These are phyloP conservation scores for Solanum bukasovii DNA, from an alignment of 257 asterid species.

Conservation along the genomic window DNA sequence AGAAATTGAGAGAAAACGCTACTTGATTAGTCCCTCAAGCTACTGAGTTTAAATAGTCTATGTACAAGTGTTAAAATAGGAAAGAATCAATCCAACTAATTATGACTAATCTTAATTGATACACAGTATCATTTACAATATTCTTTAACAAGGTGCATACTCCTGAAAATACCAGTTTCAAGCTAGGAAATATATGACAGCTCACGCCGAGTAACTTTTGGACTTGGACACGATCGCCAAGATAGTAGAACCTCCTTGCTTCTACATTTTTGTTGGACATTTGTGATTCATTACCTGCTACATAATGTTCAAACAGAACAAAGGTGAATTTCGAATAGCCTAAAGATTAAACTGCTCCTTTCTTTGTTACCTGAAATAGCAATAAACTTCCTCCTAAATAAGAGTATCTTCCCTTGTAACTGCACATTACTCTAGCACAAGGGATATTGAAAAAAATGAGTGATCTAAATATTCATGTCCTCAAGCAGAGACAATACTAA, in stretches of 20 bases:
- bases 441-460: not conserved
- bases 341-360: not conserved
- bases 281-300: not conserved
- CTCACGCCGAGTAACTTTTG: not conserved
- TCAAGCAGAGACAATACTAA: not conserved
- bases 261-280: not conserved
- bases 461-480: not conserved
- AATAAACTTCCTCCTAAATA: not conserved
- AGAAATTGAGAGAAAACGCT: not conserved
- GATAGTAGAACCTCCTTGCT: not conserved
- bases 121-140: not conserved
- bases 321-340: not conserved
- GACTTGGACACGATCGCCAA: not conserved
- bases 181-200: not conserved
- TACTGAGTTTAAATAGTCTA: not conserved
- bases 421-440: not conserved
- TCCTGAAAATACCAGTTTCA: not conserved
- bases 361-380: not conserved
- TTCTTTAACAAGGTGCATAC: not conserved
- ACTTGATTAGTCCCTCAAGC: not conserved
- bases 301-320: not conserved
- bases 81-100: not conserved
- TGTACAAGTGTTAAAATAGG: not conserved
- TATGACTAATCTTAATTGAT: not conserved
- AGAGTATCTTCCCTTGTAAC: not conserved